phyloP scores from a whole-genome alignment of 2,329 filamentous ascomycete species.

The Epichloe sibirici region DNA sequence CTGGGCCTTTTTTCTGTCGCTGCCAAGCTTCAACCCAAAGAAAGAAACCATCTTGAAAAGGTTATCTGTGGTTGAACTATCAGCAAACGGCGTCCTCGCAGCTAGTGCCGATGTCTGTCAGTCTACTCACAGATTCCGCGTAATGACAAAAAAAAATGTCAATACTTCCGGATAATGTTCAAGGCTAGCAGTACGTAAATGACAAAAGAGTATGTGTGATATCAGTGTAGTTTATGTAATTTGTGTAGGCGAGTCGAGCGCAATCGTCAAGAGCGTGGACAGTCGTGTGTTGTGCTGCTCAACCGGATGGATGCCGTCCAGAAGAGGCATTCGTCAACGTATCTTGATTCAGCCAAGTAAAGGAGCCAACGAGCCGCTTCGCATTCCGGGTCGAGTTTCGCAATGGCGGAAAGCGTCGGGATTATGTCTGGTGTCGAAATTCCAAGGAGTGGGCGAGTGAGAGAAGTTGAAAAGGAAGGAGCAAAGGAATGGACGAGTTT shows the following conservation, averaged over 20 bases:
- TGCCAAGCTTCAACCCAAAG: slow-evolving; percentile 43
- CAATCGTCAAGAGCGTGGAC: neutral
- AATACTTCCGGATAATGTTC: neutral
- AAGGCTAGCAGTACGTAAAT: neutral
- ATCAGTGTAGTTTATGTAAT: neutral
- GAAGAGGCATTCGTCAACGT: neutral
- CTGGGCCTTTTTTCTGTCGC: slow-evolving; percentile 45
- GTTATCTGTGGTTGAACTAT: neutral
- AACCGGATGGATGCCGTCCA: neutral
- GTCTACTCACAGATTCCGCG: neutral
- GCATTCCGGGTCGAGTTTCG: neutral
- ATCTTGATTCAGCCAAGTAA: neutral
- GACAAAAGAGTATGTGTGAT: neutral
- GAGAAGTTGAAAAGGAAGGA: neutral
- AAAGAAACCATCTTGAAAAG: slow-evolving; percentile 41
- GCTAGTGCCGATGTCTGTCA: neutral
- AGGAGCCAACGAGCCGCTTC: neutral
- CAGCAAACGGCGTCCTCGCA: neutral
- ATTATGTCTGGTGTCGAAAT: neutral
- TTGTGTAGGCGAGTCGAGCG: neutral
- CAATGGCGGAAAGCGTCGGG: too few species aligned
- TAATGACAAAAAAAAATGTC: neutral
- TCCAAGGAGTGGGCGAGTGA: neutral
- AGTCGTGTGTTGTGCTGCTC: neutral
- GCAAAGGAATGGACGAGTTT: neutral